Base-by-base conservation (phyloP, 106 monocot species). In the Phalaenopsis aphrodite region DNA sequence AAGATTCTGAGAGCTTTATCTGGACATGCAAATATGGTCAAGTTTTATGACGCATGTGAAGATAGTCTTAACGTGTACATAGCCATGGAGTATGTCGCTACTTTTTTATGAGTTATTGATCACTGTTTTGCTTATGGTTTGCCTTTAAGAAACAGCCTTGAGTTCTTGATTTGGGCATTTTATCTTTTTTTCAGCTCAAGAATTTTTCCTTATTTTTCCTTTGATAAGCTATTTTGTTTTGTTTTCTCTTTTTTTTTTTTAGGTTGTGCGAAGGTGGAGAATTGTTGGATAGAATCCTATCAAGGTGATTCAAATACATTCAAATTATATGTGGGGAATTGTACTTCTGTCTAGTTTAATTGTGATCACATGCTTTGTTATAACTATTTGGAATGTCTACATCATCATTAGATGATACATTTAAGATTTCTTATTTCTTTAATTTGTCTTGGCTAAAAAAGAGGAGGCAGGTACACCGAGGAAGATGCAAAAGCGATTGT, bases 181-280 rank as follows among this genome's bases (percentile, higher is more conserved):
- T 39, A 39, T 16, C 30, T 30, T 30, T 45, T 45, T 45, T 69
- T 39, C 38, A 69, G 69, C 39, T 69, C 14, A 69, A 39, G n/a
- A 39, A 69, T 37, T 10, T 65, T 36, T 36, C 36, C 3, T 68
- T 75, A 23, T 23, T 16, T 72, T 72, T 56, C 19, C 19, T 43
- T 43, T 78, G 11, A 41, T 21, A 55, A 42, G 30, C 30, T 30
- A 0, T 30, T 82, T 15, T 73, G 6, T 55, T 72, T 38, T 46
- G 52, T 52, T 52, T 47, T n/a, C n/a, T 78, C 78, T 75, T 47
- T 18, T 43, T 78, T 11, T 77, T 78, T 56, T 55, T 78, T 78
- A 90, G 93, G 81, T 85, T 93, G 58, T 93, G 93, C 56, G 90
- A 90, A 84, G 93, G 93, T 75, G 93, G 93, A 78, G 93, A 93